Evolutionary conservation across 768 basidiomycete genomes (phyloP), one percentile per base, ranked within the genome.

Genomic region (Mycena galericulata): DNA sequence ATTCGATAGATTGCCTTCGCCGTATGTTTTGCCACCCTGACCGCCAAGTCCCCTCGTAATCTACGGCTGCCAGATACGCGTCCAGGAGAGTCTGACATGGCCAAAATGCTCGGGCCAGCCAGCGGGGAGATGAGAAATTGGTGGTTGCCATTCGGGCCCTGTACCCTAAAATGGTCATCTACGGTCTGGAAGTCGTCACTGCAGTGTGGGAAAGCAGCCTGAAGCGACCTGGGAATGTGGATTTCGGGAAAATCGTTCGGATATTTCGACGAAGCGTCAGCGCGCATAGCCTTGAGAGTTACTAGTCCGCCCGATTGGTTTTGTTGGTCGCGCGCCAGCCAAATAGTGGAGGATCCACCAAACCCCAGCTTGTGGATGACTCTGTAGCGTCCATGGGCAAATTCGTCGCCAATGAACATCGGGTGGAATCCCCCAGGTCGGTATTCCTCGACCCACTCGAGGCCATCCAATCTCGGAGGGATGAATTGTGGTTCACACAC

Each of bases 391-490:
- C 85, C 84, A 24, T 81, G 70, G 66, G 73, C 81, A 77, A 87
- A 85, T 24, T 74, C 75, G 73, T 88, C 85, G 32, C 86, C 87
- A 60, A 88, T 81, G 49, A 78, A 74, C 26, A 87, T 79, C 15
- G 87, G 87, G 68, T 87, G 87, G 71, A 80, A 85, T 5, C 87
- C 88, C 30, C 87, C 86, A 11, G 82, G 85, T 38, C 75, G 65
- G 72, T 89, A 89, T 40, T 81, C 79, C 77, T 87, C 84, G 49
- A 85, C 67, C 72, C 82, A 71, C 75, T 88, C 87, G 38, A 81
- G 66, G 24, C 53, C 71, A 54, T 78, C 75, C 32, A 81, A 75
- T 22, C 46, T 50, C 20, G 77, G 74, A 63, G 78, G 78, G 69
- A 68, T 53, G 51, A 71, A 76, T 58, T 69, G 68, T n/a, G 62